Evolutionary conservation across 1,139 yeast species (phyloP), one percentile per base, ranked within the genome.

Genomic region (Blastobotrys niveus): DNA sequence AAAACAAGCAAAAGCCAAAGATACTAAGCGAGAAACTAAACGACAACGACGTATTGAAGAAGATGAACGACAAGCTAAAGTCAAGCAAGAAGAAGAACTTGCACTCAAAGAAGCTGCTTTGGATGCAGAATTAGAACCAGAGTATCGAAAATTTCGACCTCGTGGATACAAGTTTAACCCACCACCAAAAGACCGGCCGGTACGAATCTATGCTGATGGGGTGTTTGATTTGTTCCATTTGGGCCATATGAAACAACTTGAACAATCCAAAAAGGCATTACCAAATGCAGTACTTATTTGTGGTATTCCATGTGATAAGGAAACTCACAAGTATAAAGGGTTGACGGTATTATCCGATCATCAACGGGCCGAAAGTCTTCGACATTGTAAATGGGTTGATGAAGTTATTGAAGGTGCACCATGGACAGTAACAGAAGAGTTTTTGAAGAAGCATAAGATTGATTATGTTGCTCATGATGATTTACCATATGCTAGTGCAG

Each of bases 401-500:
- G 97, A 91, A 62, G 97, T 91, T 19, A 74, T 91, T 43, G 88
- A 91, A 22, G 73, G 85, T 63, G 96, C 96, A 1, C 98, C 98
- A 9, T 91, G 98, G 98, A 77, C 84, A 57, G 91, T 91, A 25
- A 84, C 91, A 2, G 77, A 88, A 42, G 88, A 83, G 40, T 91
- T 91, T 58, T 67, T 91, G 52, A 70, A 70, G 44, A 67, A 82
- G 57, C 96, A 91, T 66, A 71, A 80, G 46, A 87, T 91, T 54
- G 98, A 91, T 64, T 91, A 87, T 60, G 96, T 91, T 48, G 98
- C 98, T 3, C 98, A 91, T 65, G 98, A 91, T 66, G 98, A 91
- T 64, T 70, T 88, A 53, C 98, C 98, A 0, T 91, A 91, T 63
- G 96, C 87, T 1, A 81, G 93, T 24, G 79, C 78, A 14, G 95